Base-by-base conservation (phyloP, 2,329 filamentous ascomycete species). In the Fusarium torulosum region DNA sequence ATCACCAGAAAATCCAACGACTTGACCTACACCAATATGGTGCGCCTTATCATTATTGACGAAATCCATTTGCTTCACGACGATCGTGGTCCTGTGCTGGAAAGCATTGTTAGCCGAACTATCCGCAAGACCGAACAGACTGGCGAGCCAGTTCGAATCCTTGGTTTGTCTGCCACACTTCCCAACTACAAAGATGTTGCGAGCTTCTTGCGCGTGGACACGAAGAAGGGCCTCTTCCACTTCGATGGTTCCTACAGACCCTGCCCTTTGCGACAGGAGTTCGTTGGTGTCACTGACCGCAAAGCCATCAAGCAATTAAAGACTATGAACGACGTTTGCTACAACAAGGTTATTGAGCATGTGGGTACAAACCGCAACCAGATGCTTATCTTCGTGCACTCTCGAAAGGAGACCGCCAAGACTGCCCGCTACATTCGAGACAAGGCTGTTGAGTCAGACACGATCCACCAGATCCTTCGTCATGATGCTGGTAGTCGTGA, bases 361-460 rank as follows among this genome's bases (percentile, higher is more conserved):
- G 95, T 97, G 29, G 96, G 96, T 8, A 90, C 91, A 60, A 91
- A 96, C 75, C 89, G 92, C 67, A 97, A 99, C 74, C 96, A 99
- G 79, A 97, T 99, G 94, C 88, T 99, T 38, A 97, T 99, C 61
- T 99, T 99, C 75, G 96, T 99, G 7, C 96, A 99, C 77, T 99
- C 96, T 35, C 88, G 96, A 73, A 99, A 99, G 76, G 96, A 99
- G 79, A 99, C 96, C 0, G 94, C 94, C 10, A 99, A 99, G 82
- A 99, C 96, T 4, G 96, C 95, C 23, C 93, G 92, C 75, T 97
- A 97, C 76, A 94, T 99, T 74, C 88, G 94, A 66, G 96, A 99
- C 82, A 97, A 97, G 80, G 95, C 96, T 5, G 81, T 99, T n/a
- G 96, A 99, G 78, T 86, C 93, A 83, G 96, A 98, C 74, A 97